Percentiles rank a stretch among this genome's conserved stretches.
phyloP scores from a whole-genome alignment of 306 rosid genomes.

The Hylodesmum podocarpum region DNA sequence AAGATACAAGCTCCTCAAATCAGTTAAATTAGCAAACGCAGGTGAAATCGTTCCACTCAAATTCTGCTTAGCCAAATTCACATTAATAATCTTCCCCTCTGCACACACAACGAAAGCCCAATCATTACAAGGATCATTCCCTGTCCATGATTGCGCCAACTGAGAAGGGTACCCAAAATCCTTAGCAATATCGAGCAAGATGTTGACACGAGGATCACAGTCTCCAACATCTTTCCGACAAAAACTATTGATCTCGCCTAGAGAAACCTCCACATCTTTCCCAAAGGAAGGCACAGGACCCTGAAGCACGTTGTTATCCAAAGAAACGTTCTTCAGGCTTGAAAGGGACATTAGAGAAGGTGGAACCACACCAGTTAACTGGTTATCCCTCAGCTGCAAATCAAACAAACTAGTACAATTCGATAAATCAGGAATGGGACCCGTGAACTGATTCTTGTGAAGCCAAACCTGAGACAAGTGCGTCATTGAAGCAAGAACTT shows the following conservation, averaged over 20 bases:
- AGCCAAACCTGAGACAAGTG: slow-evolving; percentile 67
- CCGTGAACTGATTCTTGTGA: slow-evolving; percentile 60
- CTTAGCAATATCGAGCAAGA: slow-evolving; percentile 50
- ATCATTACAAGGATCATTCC: slow-evolving; percentile 40
- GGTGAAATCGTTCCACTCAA: slow-evolving; percentile 66
- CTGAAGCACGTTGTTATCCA: slow-evolving; percentile 62
- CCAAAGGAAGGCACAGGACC: slow-evolving; percentile 62
- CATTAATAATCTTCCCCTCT: slow-evolving; percentile 33
- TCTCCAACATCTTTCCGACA: slow-evolving; percentile 37
- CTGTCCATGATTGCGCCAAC: slow-evolving; percentile 54
- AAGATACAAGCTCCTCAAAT: slow-evolving; percentile 49
- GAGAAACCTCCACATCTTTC: slow-evolving; percentile 24
- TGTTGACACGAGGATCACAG: slow-evolving; percentile 55
- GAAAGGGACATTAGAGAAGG: slow-evolving; percentile 38
- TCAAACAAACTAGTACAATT: slow-evolving; percentile 46
- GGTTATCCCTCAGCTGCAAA: slow-evolving; percentile 74
- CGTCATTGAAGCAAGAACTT: slow-evolving; percentile 53
- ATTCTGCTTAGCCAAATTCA: slow-evolving; percentile 45
- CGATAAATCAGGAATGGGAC: slow-evolving; percentile 66
- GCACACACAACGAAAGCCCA: slow-evolving; percentile 55
- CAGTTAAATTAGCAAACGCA: slow-evolving; percentile 56
- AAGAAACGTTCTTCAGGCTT: slow-evolving; percentile 45
- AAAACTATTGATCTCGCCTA: slow-evolving; percentile 54
- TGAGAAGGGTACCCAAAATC: slow-evolving; percentile 50
- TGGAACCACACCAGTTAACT: slow-evolving; percentile 65